A percentile compares a stretch with the other conserved stretches of the same genome.
These are phyloP conservation scores for Hypoxylon fragiforme DNA, from an alignment of 495 filamentous ascomycete genomes.

Conservation along the genomic window DNA sequence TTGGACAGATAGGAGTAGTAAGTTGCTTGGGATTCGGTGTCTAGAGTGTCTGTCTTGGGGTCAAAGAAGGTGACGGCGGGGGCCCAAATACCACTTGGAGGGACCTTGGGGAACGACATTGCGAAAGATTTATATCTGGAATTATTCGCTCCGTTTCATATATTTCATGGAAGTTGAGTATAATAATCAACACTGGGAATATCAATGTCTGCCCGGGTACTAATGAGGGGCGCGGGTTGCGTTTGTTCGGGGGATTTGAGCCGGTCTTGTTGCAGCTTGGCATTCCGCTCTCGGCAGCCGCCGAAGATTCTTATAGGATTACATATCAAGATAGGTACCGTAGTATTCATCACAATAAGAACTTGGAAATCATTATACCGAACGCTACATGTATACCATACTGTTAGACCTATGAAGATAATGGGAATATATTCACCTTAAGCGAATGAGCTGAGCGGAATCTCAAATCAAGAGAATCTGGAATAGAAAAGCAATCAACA, in stretches of 20 bases:
- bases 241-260: constrained; percentile 22
- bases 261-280: constrained; percentile 19
- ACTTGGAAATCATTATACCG: too few relatives aligned
- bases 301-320: not conserved
- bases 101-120: constrained; percentile 39
- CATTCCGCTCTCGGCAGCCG: constrained; percentile 26
- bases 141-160: not conserved
- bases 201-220: not conserved
- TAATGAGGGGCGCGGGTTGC: constrained; percentile 2
- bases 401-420: too few relatives aligned
- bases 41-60: constrained; percentile 54
- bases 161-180: not conserved
- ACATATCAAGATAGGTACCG: too few relatives aligned
- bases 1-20: constrained; percentile 62
- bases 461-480: too few relatives aligned
- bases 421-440: too few relatives aligned
- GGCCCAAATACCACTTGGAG: constrained; percentile 48
- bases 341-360: too few relatives aligned
- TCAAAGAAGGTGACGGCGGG: constrained; percentile 59
- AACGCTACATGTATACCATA: too few relatives aligned
- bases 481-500: too few relatives aligned
- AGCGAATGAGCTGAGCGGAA: too few relatives aligned
- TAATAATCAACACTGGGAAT: too few relatives aligned
- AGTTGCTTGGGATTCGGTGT: constrained; percentile 49
- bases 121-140: not conserved